Evolutionary conservation across 306 rosid species (phyloP).

Genomic region (Pterocarpus macrocarpus): DNA sequence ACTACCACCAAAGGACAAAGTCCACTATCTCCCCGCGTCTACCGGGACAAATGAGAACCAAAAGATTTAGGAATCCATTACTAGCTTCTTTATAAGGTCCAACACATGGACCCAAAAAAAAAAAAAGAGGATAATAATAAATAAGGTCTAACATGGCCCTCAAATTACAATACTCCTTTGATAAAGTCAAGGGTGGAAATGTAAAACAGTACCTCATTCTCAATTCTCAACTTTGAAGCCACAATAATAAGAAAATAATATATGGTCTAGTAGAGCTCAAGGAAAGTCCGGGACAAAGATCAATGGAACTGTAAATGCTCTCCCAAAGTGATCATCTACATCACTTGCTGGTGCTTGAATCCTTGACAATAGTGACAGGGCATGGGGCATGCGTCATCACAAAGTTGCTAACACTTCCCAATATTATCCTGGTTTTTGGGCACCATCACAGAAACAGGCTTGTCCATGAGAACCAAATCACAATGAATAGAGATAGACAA

Average conservation of each 20-base stretch:
- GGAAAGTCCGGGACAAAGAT: background rate
- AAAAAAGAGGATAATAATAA: background rate
- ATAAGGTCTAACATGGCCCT: background rate
- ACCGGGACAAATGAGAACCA: background rate
- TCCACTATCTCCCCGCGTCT: background rate
- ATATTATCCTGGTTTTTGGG: slow-evolving; percentile 64
- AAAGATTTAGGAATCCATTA: background rate
- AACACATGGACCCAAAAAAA: too few relatives aligned
- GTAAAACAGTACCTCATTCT: background rate
- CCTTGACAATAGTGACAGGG: slow-evolving; percentile 87
- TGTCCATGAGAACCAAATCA: background rate
- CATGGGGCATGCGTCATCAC: slow-evolving; percentile 71
- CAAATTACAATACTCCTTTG: slow-evolving; percentile 28
- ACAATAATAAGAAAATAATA: background rate
- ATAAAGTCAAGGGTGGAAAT: background rate
- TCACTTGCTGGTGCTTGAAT: slow-evolving; percentile 42
- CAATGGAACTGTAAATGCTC: background rate
- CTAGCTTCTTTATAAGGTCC: background rate
- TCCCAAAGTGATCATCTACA: slow-evolving; percentile 21
- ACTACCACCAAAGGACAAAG: background rate
- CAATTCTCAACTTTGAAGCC: background rate
- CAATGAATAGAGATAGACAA: background rate
- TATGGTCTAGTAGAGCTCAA: background rate
- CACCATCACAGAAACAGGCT: slow-evolving; percentile 5
- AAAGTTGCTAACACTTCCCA: slow-evolving; percentile 94